A percentile compares a stretch with the other conserved stretches of the same genome.
Evolutionary conservation across 2,329 filamentous ascomycete species (phyloP).

Genomic region (Aureobasidium namibiae): DNA sequence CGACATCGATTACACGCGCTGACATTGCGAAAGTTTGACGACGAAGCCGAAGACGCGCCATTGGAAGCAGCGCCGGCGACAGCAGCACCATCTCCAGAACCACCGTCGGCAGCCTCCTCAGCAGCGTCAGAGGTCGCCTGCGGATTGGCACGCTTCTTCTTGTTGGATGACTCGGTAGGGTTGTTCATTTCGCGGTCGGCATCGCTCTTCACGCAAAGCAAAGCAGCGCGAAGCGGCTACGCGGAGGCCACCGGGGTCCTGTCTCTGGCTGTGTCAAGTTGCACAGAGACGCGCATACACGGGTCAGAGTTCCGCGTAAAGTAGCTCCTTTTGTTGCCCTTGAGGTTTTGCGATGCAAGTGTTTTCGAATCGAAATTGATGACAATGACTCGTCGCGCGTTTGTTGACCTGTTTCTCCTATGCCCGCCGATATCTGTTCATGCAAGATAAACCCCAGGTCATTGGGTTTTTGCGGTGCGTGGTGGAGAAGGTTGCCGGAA

Average conservation of each 20-base stretch:
- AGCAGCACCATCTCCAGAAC: neutral
- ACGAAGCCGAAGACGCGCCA: constrained; percentile 49
- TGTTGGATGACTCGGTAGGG: constrained; percentile 7
- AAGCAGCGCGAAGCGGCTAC: constrained; percentile 6
- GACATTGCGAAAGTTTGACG: constrained; percentile 54
- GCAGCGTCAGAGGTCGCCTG: neutral
- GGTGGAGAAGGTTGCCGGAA: neutral
- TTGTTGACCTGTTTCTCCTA: neutral
- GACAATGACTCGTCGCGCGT: constrained; percentile 5
- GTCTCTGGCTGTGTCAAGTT: neutral
- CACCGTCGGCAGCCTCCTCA: neutral
- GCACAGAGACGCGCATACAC: neutral
- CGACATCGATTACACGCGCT: constrained; percentile 92
- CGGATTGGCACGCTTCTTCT: constrained; percentile 13
- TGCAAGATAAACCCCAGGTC: constrained; percentile 1
- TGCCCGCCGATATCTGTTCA: neutral
- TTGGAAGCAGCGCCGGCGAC: neutral
- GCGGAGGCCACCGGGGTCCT: constrained; percentile 2
- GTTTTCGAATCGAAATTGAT: neutral
- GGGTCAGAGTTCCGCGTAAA: neutral
- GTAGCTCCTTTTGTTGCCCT: neutral
- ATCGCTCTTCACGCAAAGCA: constrained; percentile 1
- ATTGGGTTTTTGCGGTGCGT: constrained; percentile 4
- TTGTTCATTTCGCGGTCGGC: constrained; percentile 12
- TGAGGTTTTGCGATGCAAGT: neutral